Base-by-base conservation (phyloP, 805 yeast species). In the Pichia cabralensis region DNA sequence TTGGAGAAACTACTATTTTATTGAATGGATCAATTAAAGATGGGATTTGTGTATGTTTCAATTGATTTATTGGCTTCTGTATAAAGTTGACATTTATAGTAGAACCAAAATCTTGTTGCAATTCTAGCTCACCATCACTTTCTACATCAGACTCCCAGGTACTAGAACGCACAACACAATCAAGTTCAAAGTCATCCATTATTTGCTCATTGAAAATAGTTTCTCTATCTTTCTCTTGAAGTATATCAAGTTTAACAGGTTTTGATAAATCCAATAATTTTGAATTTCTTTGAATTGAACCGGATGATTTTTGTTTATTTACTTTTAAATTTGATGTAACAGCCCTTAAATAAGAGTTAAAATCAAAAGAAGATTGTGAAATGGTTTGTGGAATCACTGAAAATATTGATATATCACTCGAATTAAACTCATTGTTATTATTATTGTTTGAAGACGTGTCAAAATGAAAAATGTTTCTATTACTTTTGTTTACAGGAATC, bases 21-120 rank as follows among this genome's bases (percentile, higher is more conserved):
- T 28, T 28, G 8, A 25, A 24, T 8, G 37, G 37, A 28, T 34
- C 37, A 20, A 24, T 29, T 12, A 34, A n/a, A 13, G 25, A 20
- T 6, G 37, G 31, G n/a, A 30, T 32, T 20, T 26, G 30, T 2
- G 36, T 18, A 11, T 22, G 26, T 22, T 34, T 18, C 8, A 30
- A 21, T 22, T 30, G 30, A 26, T 30, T 30, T 12, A 25, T 29
- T 11, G 22, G 20, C 8, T 23, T 30, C 6, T n/a, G 16, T 4
- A 5, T 24, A 11, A 13, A 24, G 7, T 6, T 13, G 7, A 24
- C 10, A 13, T 24, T 24, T 6, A 20, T 20, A 9, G 22, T 20
- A 20, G 22, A 20, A 19, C 15, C 23, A 14, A 30, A 18, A 17
- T 39, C 71, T 19, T 65, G 36, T 17, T 54, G 61, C 21, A 50